Base-by-base conservation (phyloP, 441 rosid species). In the Euphorbia schlechtendalii region DNA sequence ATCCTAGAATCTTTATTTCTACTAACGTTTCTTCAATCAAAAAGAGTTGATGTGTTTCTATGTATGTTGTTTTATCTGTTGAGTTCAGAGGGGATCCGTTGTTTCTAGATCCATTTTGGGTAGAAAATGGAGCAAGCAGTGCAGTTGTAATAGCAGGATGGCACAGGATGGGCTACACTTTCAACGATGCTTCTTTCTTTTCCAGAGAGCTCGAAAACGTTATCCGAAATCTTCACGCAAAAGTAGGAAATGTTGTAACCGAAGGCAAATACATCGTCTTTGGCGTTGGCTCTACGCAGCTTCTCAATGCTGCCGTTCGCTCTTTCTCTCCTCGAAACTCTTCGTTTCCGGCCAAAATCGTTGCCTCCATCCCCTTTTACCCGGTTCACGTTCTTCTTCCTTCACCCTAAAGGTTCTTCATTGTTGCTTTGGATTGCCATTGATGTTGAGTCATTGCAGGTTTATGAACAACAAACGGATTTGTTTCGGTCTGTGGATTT, bases 101-200 rank as follows among this genome's bases (percentile, higher is more conserved):
- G 56, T 87, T 86, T 76, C 69, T 90, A 80, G 89, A 88, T 76
- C 91, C 90, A 4, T 88, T 80, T 52, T 88, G 93, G 96, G 48
- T 76, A 70, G 8, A 69, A 57, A 58, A 81, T 41, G 90, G 86
- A 24, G 82, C 58, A 4, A 74, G 66, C 3, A 87, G 96, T 61
- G 81, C 84, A 24, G 36, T 81, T 15, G 54, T 87, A 24, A 80
- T 86, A 21, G 71, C 95, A 1, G 95, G 87, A 15, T 84, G 90
- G 92, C 90, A 87, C 53, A 68, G 86, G 61, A 82, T 90, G 95
- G 78, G 96, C 70, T 90, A 90, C 64, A 0, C 13, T 0, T 83
- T 6, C 63, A 5, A 5, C 18, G 76, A 81, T 61, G 7, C 0
- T 40, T 70, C 27, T 7, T 0, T 22, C 68, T 81, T 17, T 87